Percentiles rank a stretch among this genome's conserved stretches.
Conservation (phyloP, 2,329 filamentous ascomycete genomes). For the Drechslera avenae region DNA sequence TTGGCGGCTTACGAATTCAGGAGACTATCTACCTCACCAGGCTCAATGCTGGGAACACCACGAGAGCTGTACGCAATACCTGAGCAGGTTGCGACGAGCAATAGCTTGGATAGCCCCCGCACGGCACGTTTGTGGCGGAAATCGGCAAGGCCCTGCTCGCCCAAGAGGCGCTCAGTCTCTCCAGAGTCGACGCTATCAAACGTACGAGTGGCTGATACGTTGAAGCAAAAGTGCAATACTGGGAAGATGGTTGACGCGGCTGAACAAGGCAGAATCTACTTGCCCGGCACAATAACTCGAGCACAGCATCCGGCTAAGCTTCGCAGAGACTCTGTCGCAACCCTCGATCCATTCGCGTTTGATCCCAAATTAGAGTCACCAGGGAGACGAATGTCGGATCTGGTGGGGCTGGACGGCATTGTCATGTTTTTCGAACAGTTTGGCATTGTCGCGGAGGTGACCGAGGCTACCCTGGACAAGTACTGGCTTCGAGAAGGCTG, state of each 20-base stretch:
- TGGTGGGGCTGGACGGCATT: constrained; percentile 45
- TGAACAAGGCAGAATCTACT: constrained; percentile 36
- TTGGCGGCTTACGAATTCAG: constrained; percentile 24
- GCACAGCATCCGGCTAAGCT: constrained; percentile 35
- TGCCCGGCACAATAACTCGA: constrained; percentile 52
- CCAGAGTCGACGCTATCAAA: constrained; percentile 13
- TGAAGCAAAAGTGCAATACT: constrained; percentile 1
- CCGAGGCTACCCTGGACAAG: constrained; percentile 38
- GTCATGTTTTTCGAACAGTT: constrained; percentile 51
- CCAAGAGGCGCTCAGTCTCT: constrained; percentile 10
- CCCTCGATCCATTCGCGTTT: constrained; percentile 46
- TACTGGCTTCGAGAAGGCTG: constrained; percentile 36
- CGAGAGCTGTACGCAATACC: constrained; percentile 33
- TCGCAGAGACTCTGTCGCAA: constrained; percentile 50
- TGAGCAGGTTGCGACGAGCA: constrained; percentile 5
- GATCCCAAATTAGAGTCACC: constrained; percentile 20
- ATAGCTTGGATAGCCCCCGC: constrained; percentile 15
- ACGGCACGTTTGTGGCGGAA: constrained; percentile 9
- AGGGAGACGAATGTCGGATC: constrained; percentile 30
- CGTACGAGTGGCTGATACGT: constrained; percentile 10
- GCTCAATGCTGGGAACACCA: constrained; percentile 39
- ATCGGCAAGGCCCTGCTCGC: constrained; percentile 15
- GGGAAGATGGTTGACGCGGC: constrained; percentile 6
- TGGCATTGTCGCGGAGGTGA: constrained; percentile 38
- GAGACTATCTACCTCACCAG: constrained; percentile 30